Base-by-base conservation (phyloP, 1,284 basidiomycete species). In the Paramarasmius palmivorus region DNA sequence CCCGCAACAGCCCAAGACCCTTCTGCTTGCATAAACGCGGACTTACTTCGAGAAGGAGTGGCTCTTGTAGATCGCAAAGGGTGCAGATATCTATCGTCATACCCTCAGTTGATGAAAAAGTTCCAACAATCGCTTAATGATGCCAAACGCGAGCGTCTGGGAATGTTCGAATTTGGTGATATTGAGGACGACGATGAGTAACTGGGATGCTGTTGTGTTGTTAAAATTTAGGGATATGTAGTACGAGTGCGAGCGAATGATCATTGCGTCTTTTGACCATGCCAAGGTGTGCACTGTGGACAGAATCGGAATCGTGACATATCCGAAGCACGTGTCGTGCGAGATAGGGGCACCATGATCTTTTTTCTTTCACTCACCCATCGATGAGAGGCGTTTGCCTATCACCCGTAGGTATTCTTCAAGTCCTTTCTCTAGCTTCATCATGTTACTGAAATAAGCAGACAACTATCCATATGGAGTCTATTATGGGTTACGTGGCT, bases 81-180 rank as follows among this genome's bases (percentile, higher is more conserved):
- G 23, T 89, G 87, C 75, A 83, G 73, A 63, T 95, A 95, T 68
- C 70, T 91, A 25, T 65, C 72, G 2, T 76, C 83, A 10, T 93
- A 94, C 67, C 85, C 90, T 0, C 81, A 81, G 54, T 74, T 93
- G 22, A 63, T 83, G 57, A 84, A 83, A 68, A 83, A 84, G 68
- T 70, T 95, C 38, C 78, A 84, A 67, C 77, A 79, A 53, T 81
- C 86, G 7, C 69, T 87, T 26, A 67, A 73, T 32, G 78, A 75
- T 14, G 92, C 92, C 23, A 95, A 94, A 72, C 76, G 78, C 46
- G 86, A 88, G 57, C 82, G 92, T 29, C 71, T 82, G 49, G 92
- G 92, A 40, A 93, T 93, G 82, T 95, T 93, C 64, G 93, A 95
- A 75, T 91, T 89, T 63, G 90, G 90, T 20, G 89, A 92, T 66